Evolutionary conservation across 179 eudicot species (phyloP), one percentile per base, ranked within the genome.

Genomic region (Kewa caespitosa): DNA sequence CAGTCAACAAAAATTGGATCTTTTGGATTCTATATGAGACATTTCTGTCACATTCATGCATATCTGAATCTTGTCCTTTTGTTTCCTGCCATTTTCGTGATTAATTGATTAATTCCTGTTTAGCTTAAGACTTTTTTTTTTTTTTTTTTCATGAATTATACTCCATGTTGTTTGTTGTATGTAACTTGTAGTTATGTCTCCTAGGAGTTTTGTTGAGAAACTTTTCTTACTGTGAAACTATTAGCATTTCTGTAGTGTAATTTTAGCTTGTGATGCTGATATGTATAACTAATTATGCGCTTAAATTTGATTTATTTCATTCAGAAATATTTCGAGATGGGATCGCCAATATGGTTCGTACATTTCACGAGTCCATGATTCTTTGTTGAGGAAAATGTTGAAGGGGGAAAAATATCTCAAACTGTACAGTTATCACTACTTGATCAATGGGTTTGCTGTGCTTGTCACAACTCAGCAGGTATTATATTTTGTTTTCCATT

Each of bases 361-460:
- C 59, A 69, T 89, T 79, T 82, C 91, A 12, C 90, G 89, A 22
- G 55, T 89, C 27, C 99, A 96, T 66, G 89, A 96, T 86, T 91
- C 99, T 20, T 65, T 96, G 75, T 74, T 96, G 80, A 91, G 82
- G 83, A 88, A 66, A 82, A 90, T 79, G 59, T 80, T 96, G 74
- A 89, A 81, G 79, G 99, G 99, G 72, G 90, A 89, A 85, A 90
- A 60, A 25, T 96, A 93, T 81, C 73, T 93, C 38, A 96, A 96
- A 88, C 68, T 96, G 77, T 96, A 96, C 80, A 96, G 98, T 83
- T 96, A 93, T 81, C 98, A 89, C 78, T 96, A 96, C 89, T 86
- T 96, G 85, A 96, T 96, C 85, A 96, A 96, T 73, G 99, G 99
- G n/a, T 93, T 96, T 85, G 90, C 99, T 50, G 98, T 93, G 74